A percentile compares a stretch with the other conserved stretches of the same genome.
These are phyloP conservation scores for Boletus edulis DNA, from an alignment of 768 basidiomycete genomes.

Conservation along the genomic window DNA sequence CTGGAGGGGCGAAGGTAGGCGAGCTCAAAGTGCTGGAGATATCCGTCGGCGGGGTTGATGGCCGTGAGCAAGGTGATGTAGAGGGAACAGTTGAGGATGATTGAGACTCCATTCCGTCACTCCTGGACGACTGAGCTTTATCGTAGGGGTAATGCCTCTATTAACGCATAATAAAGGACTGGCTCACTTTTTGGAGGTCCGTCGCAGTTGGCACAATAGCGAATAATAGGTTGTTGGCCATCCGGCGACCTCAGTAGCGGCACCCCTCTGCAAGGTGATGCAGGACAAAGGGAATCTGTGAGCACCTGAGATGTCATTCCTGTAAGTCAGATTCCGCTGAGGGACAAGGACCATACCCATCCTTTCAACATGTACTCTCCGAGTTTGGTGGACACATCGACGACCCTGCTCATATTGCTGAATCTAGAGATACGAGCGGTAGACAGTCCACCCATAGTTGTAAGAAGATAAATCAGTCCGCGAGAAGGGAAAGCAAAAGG, in stretches of 20 bases:
- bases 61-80: constrained; percentile 52
- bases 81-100: constrained; percentile 45
- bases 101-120: constrained; percentile 27
- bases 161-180: not conserved
- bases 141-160: constrained; percentile 5
- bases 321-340: constrained; percentile 4
- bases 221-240: constrained; percentile 39
- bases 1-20: constrained; percentile 60
- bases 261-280: constrained; percentile 49
- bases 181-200: constrained; percentile 34
- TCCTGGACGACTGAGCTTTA: constrained; percentile 9
- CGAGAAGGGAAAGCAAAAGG: no score
- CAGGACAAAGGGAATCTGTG: constrained; percentile 63
- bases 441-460: no score
- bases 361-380: constrained; percentile 76
- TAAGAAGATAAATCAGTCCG: no score
- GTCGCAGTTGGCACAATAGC: constrained; percentile 68
- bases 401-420: constrained; percentile 45
- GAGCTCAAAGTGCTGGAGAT: constrained; percentile 60
- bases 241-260: constrained; percentile 75
- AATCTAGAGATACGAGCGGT: not conserved
- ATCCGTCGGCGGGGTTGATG: constrained; percentile 80
- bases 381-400: constrained; percentile 58
- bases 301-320: constrained; percentile 43
- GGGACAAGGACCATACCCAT: constrained; percentile 46